phyloP scores from a whole-genome alignment of 805 yeast species.

The Cyberlindnera amylophila region DNA sequence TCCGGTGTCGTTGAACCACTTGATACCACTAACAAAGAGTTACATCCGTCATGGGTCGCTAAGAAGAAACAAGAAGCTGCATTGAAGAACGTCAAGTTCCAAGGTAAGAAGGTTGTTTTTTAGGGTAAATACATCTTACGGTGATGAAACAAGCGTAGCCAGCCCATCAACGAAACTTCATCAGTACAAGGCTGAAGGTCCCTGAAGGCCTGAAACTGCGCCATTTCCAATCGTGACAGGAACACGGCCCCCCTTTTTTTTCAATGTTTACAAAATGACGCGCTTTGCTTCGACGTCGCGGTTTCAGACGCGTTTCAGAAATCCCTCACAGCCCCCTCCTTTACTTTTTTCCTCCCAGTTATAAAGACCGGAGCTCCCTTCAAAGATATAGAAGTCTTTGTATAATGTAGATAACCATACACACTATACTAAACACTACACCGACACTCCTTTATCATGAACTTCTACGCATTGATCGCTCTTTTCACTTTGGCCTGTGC shows the following conservation, averaged over 20 bases:
- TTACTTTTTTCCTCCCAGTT: too few species aligned
- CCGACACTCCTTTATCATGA: not conserved
- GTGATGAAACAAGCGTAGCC: too few species aligned
- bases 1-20: constrained; percentile 15
- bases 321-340: not conserved
- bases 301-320: not conserved
- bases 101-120: constrained; percentile 73
- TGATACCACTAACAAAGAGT: constrained; percentile 13
- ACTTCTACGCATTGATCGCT: not conserved
- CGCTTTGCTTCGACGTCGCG: not conserved
- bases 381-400: too few species aligned
- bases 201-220: too few species aligned
- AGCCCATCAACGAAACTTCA: too few species aligned
- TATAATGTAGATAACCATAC: too few species aligned
- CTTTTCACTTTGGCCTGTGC: not conserved
- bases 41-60: constrained; percentile 99
- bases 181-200: too few species aligned
- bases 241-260: not conserved
- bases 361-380: not conserved
- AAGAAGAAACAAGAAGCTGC: constrained; percentile 70
- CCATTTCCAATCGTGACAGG: too few species aligned
- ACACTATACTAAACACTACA: not conserved
- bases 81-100: constrained; percentile 58
- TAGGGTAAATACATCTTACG: too few species aligned
- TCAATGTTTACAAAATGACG: not conserved